Base-by-base conservation (phyloP, 345 rosid species). In the Theobroma cacao region DNA sequence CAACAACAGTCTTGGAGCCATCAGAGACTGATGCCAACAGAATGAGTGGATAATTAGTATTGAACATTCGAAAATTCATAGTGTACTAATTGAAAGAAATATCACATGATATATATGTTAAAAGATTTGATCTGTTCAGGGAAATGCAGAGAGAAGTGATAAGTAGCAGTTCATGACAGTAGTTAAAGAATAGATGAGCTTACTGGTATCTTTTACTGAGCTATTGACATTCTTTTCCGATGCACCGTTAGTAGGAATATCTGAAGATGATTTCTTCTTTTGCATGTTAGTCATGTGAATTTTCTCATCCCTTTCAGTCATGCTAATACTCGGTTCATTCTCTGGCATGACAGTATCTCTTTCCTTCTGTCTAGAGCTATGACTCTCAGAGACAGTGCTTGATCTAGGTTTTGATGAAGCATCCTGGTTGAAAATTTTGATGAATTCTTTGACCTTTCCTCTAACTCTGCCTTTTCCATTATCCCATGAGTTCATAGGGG, bases 391-490 rank as follows among this genome's bases (percentile, higher is more conserved):
- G 24, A 74, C 78, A 5, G 72, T 77, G 26, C 60, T 85, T 5
- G 62, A 1, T 50, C 66, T 85, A 15, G 85, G 78, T 61, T 82
- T 85, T 62, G 78, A 36, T 68, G 91, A 68, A 79, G 83, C 26
- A 82, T 83, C 98, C 83, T 87, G 93, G 75, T 84, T 93, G 85
- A 93, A 93, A 50, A 90, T 85, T 75, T 90, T 91, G 52, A 93
- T 84, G 73, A 93, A 95, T n/a, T 92, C 97, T 82, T 84, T 92
- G 65, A 95, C 92, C 84, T 85, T 95, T 82, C 93, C 94, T 73
- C 65, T 84, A 45, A 14, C 85, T 77, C 87, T 82, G 64, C 63
- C 81, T 80, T 86, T 89, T 63, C 75, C 83, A 36, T 62, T 76
- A 76, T 87, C 90, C 30, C 47, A 59, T 17, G 74, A 73, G 58